phyloP scores from a whole-genome alignment of 495 filamentous ascomycete genomes.

The Xylaria scruposa region DNA sequence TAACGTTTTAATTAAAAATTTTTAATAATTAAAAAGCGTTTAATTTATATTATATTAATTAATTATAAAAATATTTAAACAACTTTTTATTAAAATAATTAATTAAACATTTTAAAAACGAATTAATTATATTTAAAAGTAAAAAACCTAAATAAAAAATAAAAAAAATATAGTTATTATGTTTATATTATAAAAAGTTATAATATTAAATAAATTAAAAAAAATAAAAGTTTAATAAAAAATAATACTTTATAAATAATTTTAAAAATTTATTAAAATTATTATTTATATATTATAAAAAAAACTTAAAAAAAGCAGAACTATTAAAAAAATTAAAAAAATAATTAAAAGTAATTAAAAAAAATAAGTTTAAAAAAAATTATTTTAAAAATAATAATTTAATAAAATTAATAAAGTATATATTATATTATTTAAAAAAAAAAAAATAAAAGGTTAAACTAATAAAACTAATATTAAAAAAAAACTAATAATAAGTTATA shows the following conservation, averaged over 20 bases:
- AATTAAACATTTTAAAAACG: not conserved
- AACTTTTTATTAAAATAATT: not conserved
- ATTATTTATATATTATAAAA: not conserved
- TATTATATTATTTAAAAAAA: not conserved
- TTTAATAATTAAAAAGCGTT: no score
- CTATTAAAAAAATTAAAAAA: not conserved
- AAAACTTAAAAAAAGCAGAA: not conserved
- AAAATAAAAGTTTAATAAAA: not conserved
- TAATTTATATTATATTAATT: no score
- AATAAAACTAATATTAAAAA: not conserved
- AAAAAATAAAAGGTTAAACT: not conserved
- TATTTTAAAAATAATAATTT: not conserved
- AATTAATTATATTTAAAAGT: not conserved
- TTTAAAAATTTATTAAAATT: not conserved
- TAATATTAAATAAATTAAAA: constrained; percentile 2
- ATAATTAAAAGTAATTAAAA: not conserved
- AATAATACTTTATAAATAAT: not conserved
- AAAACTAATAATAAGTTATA: not conserved
- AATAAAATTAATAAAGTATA: not conserved
- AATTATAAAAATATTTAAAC: no score
- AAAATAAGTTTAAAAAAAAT: not conserved
- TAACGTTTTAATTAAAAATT: no score
- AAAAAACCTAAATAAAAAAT: not conserved
- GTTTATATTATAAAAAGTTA: not conserved
- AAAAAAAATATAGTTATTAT: not conserved